Evolutionary conservation across 1,139 yeast species (phyloP).

Genomic region (Yamadazyma triangularis): DNA sequence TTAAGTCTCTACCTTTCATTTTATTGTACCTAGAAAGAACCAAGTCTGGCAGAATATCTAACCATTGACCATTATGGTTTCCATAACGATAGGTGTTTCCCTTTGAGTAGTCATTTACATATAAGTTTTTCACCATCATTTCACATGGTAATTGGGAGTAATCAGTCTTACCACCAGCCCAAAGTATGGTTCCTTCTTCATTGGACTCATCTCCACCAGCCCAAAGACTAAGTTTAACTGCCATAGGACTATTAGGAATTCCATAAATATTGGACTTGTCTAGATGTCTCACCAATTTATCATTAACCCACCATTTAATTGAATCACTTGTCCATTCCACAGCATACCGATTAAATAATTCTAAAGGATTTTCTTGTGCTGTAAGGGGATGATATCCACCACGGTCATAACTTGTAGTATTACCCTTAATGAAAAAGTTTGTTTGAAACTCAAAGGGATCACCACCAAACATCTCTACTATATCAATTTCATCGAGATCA

Average conservation of each 20-base stretch:
- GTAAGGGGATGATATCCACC: conserved; percentile 30
- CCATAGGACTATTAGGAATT: conserved; percentile 37
- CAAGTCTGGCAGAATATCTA: conserved; percentile 9
- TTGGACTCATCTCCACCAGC: conserved; percentile 38
- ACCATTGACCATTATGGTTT: conserved; percentile 10
- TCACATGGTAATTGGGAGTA: conserved; percentile 30
- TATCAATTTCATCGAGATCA: conserved; percentile 45
- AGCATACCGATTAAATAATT: conserved; percentile 28
- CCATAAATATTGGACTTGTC: conserved; percentile 20
- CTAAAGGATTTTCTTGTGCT: conserved; percentile 18
- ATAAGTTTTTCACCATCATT: conserved; percentile 27
- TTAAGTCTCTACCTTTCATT: too few relatives aligned
- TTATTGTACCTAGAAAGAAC: too few relatives aligned
- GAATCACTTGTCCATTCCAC: conserved; percentile 36
- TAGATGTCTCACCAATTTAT: conserved; percentile 21
- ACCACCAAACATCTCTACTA: conserved; percentile 42
- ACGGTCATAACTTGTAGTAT: conserved; percentile 36
- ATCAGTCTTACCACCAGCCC: conserved; percentile 41
- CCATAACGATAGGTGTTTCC: conserved; percentile 31
- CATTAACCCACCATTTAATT: conserved; percentile 32
- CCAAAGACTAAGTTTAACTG: conserved; percentile 37
- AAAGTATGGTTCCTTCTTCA: conserved; percentile 31
- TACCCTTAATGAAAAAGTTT: conserved; percentile 44
- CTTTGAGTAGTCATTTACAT: conserved; percentile 29
- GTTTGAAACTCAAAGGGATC: conserved; percentile 31